Percentiles rank a stretch among this genome's conserved stretches.
Evolutionary conservation across 768 basidiomycete genomes (phyloP).

Genomic region (Lactifluus echinatus): DNA sequence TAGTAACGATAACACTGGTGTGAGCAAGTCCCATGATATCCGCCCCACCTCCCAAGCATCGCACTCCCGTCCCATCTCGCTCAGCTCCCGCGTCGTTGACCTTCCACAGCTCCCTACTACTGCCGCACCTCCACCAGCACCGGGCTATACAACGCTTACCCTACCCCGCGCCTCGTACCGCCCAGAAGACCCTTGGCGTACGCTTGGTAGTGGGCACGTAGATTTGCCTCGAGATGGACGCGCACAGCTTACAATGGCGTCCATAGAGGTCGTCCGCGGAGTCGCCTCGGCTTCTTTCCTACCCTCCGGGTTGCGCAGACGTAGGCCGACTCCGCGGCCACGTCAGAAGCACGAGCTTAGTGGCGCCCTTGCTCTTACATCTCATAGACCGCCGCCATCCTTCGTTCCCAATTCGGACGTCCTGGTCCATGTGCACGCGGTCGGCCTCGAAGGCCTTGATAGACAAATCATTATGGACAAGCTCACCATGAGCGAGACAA

Average conservation of each 20-base stretch:
- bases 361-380: conserved; percentile 26
- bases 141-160: conserved; percentile 35
- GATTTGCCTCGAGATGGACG: conserved; percentile 71
- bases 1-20: neutral
- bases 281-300: conserved; percentile 20
- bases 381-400: conserved; percentile 50
- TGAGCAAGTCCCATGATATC: neutral
- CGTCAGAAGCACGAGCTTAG: conserved; percentile 16
- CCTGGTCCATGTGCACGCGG: conserved; percentile 86
- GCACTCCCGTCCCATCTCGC: conserved; percentile 12
- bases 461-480: conserved; percentile 50
- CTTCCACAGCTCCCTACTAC: conserved; percentile 29
- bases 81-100: conserved; percentile 21
- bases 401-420: conserved; percentile 62
- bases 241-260: conserved; percentile 85
- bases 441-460: conserved; percentile 73
- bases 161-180: conserved; percentile 38
- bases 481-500: conserved; percentile 22
- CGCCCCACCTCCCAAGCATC: conserved; percentile 3
- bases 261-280: conserved; percentile 67
- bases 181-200: conserved; percentile 30
- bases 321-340: conserved; percentile 8
- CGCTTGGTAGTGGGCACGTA: conserved; percentile 40
- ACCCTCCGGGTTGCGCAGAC: neutral
- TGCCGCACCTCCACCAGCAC: conserved; percentile 5